phyloP scores from a whole-genome alignment of 805 yeast genomes.

The Kockiozyma suomiensis region DNA sequence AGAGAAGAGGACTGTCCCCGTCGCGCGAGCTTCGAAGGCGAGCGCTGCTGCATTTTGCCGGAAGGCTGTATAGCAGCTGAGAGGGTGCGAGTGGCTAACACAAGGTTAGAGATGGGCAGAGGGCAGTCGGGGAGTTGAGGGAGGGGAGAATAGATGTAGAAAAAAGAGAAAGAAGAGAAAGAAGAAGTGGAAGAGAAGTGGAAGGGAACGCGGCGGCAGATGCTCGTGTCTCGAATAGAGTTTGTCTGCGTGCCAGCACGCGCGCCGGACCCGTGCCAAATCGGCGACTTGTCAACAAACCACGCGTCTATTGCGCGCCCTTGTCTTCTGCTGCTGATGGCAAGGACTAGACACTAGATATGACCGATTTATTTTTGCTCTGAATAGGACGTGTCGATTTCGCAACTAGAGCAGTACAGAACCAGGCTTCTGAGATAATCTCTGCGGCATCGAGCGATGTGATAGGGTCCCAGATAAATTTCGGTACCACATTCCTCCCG shows the following conservation, averaged over 20 bases:
- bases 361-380: too few species aligned
- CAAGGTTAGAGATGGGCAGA: not conserved
- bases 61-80: not conserved
- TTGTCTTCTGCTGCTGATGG: not conserved
- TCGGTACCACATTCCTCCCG: conserved; percentile 13
- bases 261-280: not conserved
- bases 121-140: not conserved
- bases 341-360: too few species aligned
- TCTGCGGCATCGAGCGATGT: too few species aligned
- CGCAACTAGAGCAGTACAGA: too few species aligned
- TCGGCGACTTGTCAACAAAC: not conserved
- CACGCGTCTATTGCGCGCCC: not conserved
- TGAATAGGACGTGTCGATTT: not conserved
- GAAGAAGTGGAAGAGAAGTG: not conserved
- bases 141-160: not conserved
- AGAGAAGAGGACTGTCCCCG: conserved; percentile 9
- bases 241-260: conserved; percentile 2
- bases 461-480: not conserved
- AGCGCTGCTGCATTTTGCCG: conserved; percentile 14
- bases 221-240: not conserved
- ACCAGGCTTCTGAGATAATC: too few species aligned
- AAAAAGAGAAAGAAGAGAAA: not conserved
- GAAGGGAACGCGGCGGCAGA: conserved; percentile 4
- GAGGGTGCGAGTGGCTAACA: not conserved
- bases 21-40: conserved; percentile 31